Base-by-base conservation (phyloP, 1,139 yeast genomes). In the Suhomyces taliae region DNA sequence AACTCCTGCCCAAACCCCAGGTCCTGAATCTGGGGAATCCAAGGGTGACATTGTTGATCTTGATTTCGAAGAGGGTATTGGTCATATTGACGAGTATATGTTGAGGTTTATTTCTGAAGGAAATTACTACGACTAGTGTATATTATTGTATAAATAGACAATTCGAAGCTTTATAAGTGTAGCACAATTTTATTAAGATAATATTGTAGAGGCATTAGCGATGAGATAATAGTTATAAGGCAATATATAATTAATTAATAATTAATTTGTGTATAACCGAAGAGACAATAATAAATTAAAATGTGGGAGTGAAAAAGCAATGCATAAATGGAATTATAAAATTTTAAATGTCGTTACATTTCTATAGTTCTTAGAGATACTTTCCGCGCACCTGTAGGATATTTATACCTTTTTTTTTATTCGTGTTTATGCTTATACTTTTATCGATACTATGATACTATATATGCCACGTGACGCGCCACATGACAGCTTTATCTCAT, bases 41-140 rank as follows among this genome's bases (percentile, higher is more conserved):
- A 11, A 50, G 42, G 33, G 64, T 55, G 36, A 60, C 44, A 58
- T 51, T 8, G 57, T 57, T 19, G 72, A 71, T 14, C 77, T 71
- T 15, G 90, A 84, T 45, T 90, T 81, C 51, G 93, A 85, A 45
- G 95, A 82, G 35, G 80, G 79, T 2, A 79, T 88, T 45, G 96
- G 96, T 6, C 97, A 90, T 65, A 81, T 93, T 48, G 99, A 95
- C 64, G 98, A 95, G 75, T 95, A 91, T 68, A 95, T 95, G 99
- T 82, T 95, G 54, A 74, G 91, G 51, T 89, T 82, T 61, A 88
- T 95, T 50, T 95, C 96, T 49, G 85, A 85, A 50, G 97, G 97
- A 0, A 81, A 74, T 60, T 87, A 83, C 59, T 79, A 72, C 57
- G 83, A 79, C 45, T 76, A 42, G 36, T 48, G 45, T 50, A 48